Base-by-base conservation (phyloP, 495 filamentous ascomycete genomes). In the Penicilliopsis zonata region DNA sequence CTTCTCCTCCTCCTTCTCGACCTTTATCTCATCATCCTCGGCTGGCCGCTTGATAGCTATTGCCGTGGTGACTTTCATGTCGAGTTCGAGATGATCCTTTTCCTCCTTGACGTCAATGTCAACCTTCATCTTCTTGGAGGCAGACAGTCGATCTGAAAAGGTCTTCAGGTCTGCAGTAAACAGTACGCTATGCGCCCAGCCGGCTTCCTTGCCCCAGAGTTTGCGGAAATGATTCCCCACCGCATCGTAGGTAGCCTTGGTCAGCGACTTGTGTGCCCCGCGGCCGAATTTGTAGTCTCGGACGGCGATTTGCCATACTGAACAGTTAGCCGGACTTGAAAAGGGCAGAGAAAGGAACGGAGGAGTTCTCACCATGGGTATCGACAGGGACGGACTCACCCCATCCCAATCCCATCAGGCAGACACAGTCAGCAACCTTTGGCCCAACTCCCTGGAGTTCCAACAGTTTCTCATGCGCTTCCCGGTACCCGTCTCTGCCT, bases 361-460 rank as follows among this genome's bases (percentile, higher is more conserved):
- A 13, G 23, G 6, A 33, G 20, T 23, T 44, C 69, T 57, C 43
- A 77, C 72, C 77, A 66, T 99, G 90, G 3, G 90, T 99, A 57
- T 99, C 90, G 18, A 99, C 79, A 1, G 90, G 90, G 2, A 99
- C 86, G 4, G 86, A 74, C 52, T 95, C 90, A 5, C 80, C 76
- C 86, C 92, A 96, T n/a, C 88, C 88, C 4, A 99, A 61, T 9
- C 90, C 93, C 85, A 99, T 94, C 22, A 99, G 56, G 52, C 81
- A 93, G 4, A 96, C 86, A 50, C 90, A 99, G 51, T 99, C 90
- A 3, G 92, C 78, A 4, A 99, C 90, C 51, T 99, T 99, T 0
- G 90, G 90, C 0, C 90, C 90, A 5, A 96, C 92, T 1, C 90
- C 90, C 35, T 83, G 69, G 15, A 98, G 62, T 14, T 67, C 52